A percentile compares a stretch with the other conserved stretches of the same genome.
Evolutionary conservation across 169 alveolate species (phyloP).

Genomic region (Babesia bovis): DNA sequence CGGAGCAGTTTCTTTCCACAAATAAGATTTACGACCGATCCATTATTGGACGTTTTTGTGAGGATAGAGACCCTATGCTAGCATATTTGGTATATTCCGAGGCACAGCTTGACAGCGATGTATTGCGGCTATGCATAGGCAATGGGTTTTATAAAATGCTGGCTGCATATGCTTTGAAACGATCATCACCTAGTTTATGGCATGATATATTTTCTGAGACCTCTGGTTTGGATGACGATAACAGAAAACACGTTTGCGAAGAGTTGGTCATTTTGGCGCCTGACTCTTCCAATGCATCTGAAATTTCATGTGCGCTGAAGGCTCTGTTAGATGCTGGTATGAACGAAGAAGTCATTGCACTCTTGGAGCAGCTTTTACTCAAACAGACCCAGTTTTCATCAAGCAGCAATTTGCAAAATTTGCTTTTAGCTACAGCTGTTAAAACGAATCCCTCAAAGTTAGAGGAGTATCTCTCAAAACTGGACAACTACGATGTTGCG

Average conservation of each 20-base stretch:
- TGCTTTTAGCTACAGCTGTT: constrained; percentile 74
- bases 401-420: constrained; percentile 90
- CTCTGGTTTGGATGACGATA: not conserved
- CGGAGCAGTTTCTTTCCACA: constrained; percentile 94
- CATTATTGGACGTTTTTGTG: constrained; percentile 97
- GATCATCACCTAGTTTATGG: constrained; percentile 22
- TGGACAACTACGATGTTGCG: constrained; percentile 58
- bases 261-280: constrained; percentile 77
- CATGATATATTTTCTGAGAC: not conserved
- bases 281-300: constrained; percentile 95
- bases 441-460: constrained; percentile 74
- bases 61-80: constrained; percentile 98
- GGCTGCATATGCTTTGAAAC: constrained; percentile 34
- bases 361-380: constrained; percentile 69
- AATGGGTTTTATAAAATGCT: constrained; percentile 81
- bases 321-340: constrained; percentile 98
- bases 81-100: constrained; percentile 98
- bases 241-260: constrained; percentile 22
- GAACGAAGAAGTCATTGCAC: constrained; percentile 94
- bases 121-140: constrained; percentile 93
- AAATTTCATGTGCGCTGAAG: constrained; percentile 93
- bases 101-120: constrained; percentile 98
- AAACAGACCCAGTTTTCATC: constrained; percentile 90
- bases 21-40: constrained; percentile 95
- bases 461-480: constrained; percentile 82